Conservation (phyloP, 2,329 filamentous ascomycete genomes). For the Paraphaeosphaeria sporulosa region DNA sequence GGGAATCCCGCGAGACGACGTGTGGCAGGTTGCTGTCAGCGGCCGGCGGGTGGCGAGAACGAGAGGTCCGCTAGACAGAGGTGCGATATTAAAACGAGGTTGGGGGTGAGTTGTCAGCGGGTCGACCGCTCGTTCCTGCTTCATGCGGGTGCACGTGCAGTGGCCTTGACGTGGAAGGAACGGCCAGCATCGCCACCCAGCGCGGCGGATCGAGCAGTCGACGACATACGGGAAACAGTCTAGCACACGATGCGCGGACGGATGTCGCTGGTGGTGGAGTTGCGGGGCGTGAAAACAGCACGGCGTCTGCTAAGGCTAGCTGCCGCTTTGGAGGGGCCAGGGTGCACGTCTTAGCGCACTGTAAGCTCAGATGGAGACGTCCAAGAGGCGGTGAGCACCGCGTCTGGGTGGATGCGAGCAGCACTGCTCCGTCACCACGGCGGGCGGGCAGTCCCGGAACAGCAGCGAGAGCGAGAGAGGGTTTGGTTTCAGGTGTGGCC, state of each 20-base stretch:
- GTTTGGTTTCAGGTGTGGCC: background rate
- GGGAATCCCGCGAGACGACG: conserved; percentile 29
- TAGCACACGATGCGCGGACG: conserved; percentile 26
- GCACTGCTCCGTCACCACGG: background rate
- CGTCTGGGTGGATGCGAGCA: conserved; percentile 4
- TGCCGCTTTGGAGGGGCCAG: conserved; percentile 2
- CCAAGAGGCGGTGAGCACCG: conserved; percentile 29
- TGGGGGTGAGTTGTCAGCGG: conserved; percentile 32
- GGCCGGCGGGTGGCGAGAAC: conserved; percentile 33
- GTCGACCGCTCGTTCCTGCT: conserved; percentile 42
- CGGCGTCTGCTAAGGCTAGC: conserved; percentile 11
- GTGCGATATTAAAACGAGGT: conserved; percentile 40
- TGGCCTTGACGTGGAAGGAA: conserved; percentile 39
- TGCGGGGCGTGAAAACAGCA: conserved; percentile 16
- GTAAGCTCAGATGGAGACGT: background rate
- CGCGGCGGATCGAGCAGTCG: conserved; percentile 7
- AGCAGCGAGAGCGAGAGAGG: conserved; percentile 7
- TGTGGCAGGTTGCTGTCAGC: conserved; percentile 19
- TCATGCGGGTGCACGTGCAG: conserved; percentile 22
- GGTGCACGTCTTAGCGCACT: background rate
- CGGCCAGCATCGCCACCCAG: background rate
- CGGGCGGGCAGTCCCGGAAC: conserved; percentile 36
- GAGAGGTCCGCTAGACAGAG: conserved; percentile 27
- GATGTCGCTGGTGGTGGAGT: conserved; percentile 19
- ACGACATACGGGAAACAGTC: conserved; percentile 19